These are phyloP conservation scores for Penicillium sp. DNA, from an alignment of 2,329 filamentous ascomycete species.

Conservation along the genomic window DNA sequence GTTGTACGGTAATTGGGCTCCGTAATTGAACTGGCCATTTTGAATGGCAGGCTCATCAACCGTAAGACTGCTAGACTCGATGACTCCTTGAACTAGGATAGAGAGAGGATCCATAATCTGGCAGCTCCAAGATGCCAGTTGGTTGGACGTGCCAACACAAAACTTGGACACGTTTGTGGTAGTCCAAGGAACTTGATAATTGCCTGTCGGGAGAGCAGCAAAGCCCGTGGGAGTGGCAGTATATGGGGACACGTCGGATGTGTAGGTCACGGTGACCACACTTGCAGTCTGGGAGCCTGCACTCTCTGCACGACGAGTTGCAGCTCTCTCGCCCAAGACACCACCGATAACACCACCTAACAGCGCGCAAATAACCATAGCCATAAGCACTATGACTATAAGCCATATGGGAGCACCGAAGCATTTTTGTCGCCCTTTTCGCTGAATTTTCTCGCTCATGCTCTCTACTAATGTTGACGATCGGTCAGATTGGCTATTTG, in stretches of 20 bases:
- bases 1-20: conserved; percentile 54
- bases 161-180: conserved; percentile 46
- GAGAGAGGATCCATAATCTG: conserved; percentile 30
- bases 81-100: conserved; percentile 27
- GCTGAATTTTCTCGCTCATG: conserved; percentile 43
- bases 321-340: conserved; percentile 47
- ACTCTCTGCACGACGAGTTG: conserved; percentile 16
- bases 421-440: conserved; percentile 41
- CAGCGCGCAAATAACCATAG: conserved; percentile 47
- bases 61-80: conserved; percentile 28
- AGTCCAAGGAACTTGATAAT: conserved; percentile 46
- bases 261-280: conserved; percentile 47
- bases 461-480: conserved; percentile 18
- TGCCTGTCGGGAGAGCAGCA: conserved; percentile 48
- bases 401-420: conserved; percentile 53
- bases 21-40: conserved; percentile 50
- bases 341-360: conserved; percentile 54
- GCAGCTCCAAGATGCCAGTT: conserved; percentile 51
- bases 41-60: conserved; percentile 37
- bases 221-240: conserved; percentile 43
- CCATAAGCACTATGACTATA: conserved; percentile 43
- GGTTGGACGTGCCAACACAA: conserved; percentile 46
- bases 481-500: conserved; percentile 16
- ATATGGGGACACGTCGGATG: conserved; percentile 50
- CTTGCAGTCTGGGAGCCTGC: conserved; percentile 16